A percentile compares a stretch with the other conserved stretches of the same genome.
Evolutionary conservation across 306 rosid species (phyloP).

Genomic region (Begonia fuchsioides): DNA sequence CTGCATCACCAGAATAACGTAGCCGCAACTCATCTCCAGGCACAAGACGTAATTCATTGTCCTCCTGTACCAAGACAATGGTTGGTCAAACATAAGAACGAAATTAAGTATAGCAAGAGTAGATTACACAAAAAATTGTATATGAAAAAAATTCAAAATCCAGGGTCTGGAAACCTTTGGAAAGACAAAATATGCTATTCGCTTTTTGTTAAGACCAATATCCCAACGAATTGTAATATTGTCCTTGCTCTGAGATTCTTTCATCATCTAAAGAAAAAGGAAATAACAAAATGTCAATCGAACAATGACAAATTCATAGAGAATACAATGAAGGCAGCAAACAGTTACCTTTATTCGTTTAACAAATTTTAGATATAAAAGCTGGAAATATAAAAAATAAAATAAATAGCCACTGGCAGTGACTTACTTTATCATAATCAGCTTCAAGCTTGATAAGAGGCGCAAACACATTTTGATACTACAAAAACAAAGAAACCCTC

Average conservation of each 20-base stretch:
- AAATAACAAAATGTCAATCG: too few relatives aligned
- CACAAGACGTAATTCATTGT: slow-evolving; percentile 93
- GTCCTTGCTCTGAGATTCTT: slow-evolving; percentile 99
- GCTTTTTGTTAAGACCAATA: slow-evolving; percentile 95
- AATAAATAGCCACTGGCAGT: slow-evolving; percentile 2
- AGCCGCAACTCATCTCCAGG: slow-evolving; percentile 96
- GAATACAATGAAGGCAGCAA: too few relatives aligned
- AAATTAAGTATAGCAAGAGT: too few relatives aligned
- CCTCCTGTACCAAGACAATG: slow-evolving; percentile 33
- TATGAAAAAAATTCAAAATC: too few relatives aligned
- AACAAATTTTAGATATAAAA: too few relatives aligned
- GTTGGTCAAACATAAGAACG: too few relatives aligned
- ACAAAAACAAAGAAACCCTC: slow-evolving; percentile 12
- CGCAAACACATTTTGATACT: slow-evolving; percentile 99
- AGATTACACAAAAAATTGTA: too few relatives aligned
- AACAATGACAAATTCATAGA: too few relatives aligned
- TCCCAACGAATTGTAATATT: slow-evolving; percentile 96
- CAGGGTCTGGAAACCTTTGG: slow-evolving; percentile 47
- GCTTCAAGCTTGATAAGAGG: slow-evolving; percentile 99
- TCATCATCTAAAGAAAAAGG: slow-evolving; percentile 71
- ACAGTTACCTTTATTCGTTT: too few relatives aligned
- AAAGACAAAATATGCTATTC: slow-evolving; percentile 90
- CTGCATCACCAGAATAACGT: slow-evolving; percentile 99
- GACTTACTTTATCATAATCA: slow-evolving; percentile 83
- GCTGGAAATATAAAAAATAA: too few relatives aligned